Evolutionary conservation across 345 rosid species (phyloP).

Genomic region (Noccaea caerulescens): DNA sequence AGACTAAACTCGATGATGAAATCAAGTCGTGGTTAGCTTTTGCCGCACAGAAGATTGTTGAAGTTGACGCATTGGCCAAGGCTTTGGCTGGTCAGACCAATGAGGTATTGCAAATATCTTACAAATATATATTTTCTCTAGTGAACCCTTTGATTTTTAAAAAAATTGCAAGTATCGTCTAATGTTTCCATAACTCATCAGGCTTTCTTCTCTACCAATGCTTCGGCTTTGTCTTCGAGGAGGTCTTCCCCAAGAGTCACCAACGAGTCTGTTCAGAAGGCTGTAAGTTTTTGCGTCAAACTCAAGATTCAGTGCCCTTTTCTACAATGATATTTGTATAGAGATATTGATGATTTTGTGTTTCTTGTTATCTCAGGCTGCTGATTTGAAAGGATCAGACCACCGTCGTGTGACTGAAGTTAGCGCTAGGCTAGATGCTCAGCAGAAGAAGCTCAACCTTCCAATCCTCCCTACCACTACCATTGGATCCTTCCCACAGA

Average conservation of each 20-base stretch:
- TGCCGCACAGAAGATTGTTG: slow-evolving; percentile 95
- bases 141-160: neutral
- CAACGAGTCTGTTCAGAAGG: slow-evolving; percentile 92
- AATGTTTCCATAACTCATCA: slow-evolving; percentile 48
- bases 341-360: slow-evolving; percentile 1
- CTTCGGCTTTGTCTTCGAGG: slow-evolving; percentile 84
- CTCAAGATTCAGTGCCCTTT: slow-evolving; percentile 3
- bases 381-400: slow-evolving; percentile 88
- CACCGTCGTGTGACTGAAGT: slow-evolving; percentile 93
- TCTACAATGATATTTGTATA: neutral
- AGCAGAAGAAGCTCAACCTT: slow-evolving; percentile 95
- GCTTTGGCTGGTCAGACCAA: slow-evolving; percentile 84
- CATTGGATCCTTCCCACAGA: slow-evolving; percentile 97
- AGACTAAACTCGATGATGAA: slow-evolving; percentile 82
- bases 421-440: slow-evolving; percentile 85
- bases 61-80: slow-evolving; percentile 93
- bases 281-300: slow-evolving; percentile 57
- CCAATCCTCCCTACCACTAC: slow-evolving; percentile 97
- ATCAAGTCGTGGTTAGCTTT: slow-evolving; percentile 97
- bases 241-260: slow-evolving; percentile 89
- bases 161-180: neutral
- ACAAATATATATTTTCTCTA: neutral
- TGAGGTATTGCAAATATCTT: slow-evolving; percentile 55
- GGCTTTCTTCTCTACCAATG: slow-evolving; percentile 82
- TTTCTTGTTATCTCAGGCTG: slow-evolving; percentile 66